These are phyloP conservation scores for Malania oleifera DNA, from an alignment of 164 flowering plant species.

Conservation along the genomic window DNA sequence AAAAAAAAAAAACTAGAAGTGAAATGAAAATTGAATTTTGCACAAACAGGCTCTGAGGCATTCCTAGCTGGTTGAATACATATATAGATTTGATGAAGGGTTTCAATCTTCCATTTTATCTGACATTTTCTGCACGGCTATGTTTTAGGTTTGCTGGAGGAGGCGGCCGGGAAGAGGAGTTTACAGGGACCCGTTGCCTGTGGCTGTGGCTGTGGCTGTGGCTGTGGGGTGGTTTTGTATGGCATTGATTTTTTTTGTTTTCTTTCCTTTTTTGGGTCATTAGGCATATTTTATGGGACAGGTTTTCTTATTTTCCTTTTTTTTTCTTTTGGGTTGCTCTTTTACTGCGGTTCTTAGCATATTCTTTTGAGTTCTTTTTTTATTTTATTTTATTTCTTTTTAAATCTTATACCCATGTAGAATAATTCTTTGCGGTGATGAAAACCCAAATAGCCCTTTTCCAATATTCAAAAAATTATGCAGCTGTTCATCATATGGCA, in stretches of 20 bases:
- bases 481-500: no score
- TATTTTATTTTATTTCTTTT: not conserved
- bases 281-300: slow-evolving; percentile 4
- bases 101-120: no score
- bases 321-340: not conserved
- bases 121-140: not conserved
- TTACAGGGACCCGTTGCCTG: slow-evolving; percentile 18
- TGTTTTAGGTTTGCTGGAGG: slow-evolving; percentile 12
- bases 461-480: not conserved
- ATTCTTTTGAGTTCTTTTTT: slow-evolving; percentile 17
- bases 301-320: not conserved
- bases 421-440: slow-evolving; percentile 9
- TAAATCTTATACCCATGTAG: slow-evolving; percentile 17
- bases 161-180: slow-evolving; percentile 16
- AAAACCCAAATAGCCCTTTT: not conserved
- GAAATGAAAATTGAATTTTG: no score
- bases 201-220: slow-evolving; percentile 8
- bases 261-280: no score
- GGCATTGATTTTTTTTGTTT: slow-evolving; percentile 22
- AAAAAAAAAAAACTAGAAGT: no score
- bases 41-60: no score
- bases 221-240: slow-evolving; percentile 20
- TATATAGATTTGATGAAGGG: no score
- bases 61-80: no score
- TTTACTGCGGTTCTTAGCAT: slow-evolving; percentile 13